Percentiles rank a stretch among this genome's conserved stretches.
Conservation (phyloP, 257 asterid genomes). For the Solanum virginianum region DNA sequence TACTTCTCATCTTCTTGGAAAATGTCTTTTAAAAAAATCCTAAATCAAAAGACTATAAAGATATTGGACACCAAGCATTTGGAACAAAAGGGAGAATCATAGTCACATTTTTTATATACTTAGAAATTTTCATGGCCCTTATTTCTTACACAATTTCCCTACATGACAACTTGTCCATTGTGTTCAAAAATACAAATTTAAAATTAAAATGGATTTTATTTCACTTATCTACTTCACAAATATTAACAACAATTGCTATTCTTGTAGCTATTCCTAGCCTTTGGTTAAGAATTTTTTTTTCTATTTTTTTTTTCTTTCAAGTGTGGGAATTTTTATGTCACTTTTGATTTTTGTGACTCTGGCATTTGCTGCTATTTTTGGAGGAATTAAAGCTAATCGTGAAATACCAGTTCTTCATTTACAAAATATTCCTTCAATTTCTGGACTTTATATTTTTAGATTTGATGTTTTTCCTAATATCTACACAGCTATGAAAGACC, state of each 20-base stretch:
- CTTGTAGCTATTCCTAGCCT: conserved; percentile 68
- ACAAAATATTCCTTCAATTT: conserved; percentile 38
- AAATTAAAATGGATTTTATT: conserved; percentile 10
- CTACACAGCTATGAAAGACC: conserved; percentile 59
- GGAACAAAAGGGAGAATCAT: conserved; percentile 52
- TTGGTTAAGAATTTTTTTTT: conserved; percentile 63
- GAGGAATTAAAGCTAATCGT: conserved; percentile 29
- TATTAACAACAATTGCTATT: conserved; percentile 36
- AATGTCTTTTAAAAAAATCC: conserved; percentile 47
- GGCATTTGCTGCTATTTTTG: conserved; percentile 37
- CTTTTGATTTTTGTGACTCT: conserved; percentile 28
- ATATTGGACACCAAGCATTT: conserved; percentile 51
- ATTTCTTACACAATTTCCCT: conserved; percentile 73
- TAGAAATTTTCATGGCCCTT: conserved; percentile 80
- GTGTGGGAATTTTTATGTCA: conserved; percentile 47
- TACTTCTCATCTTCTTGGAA: conserved; percentile 41
- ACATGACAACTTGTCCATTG: conserved; percentile 46
- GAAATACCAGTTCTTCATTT: conserved; percentile 24
- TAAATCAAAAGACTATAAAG: conserved; percentile 62
- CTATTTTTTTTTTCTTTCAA: too few species aligned
- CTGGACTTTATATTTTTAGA: conserved; percentile 53
- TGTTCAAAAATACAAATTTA: conserved; percentile 21
- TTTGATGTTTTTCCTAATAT: conserved; percentile 74
- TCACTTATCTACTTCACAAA: conserved; percentile 33
- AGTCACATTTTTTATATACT: conserved; percentile 30